A percentile compares a stretch with the other conserved stretches of the same genome.
These are phyloP conservation scores for Isabelozyma rhagii DNA, from an alignment of 805 yeast species.

Conservation along the genomic window DNA sequence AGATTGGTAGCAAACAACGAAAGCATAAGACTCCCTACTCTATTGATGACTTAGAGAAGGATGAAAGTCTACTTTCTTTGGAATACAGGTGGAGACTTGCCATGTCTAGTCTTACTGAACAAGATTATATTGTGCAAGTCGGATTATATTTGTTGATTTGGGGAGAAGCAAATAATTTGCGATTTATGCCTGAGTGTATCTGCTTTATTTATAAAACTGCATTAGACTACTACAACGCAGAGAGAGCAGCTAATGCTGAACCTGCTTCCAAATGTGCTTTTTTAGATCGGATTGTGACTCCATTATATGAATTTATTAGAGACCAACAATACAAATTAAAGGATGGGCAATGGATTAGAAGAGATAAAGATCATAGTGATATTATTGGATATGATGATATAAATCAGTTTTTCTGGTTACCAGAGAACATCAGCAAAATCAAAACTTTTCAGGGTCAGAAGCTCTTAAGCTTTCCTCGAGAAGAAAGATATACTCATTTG, in stretches of 20 bases:
- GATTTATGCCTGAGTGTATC: constrained; percentile 45
- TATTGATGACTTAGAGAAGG: constrained; percentile 15
- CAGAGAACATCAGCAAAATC: constrained; percentile 31
- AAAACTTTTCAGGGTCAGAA: constrained; percentile 27
- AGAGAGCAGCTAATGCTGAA: not conserved
- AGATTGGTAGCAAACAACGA: constrained; percentile 39
- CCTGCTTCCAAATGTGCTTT: constrained; percentile 17
- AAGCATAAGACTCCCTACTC: constrained; percentile 21
- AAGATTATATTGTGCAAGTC: constrained; percentile 62
- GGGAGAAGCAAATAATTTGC: constrained; percentile 74
- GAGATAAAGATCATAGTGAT: constrained; percentile 66
- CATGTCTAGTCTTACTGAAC: constrained; percentile 53
- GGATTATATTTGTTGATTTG: constrained; percentile 63
- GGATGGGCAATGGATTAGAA: constrained; percentile 56
- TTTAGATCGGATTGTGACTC: constrained; percentile 41
- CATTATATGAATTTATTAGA: constrained; percentile 56
- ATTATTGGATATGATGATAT: constrained; percentile 58
- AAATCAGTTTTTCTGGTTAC: constrained; percentile 51
- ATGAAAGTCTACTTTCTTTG: constrained; percentile 12
- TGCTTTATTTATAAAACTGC: constrained; percentile 32
- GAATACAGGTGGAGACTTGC: constrained; percentile 60
- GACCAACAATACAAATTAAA: constrained; percentile 56
- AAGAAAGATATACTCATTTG: constrained; percentile 28
- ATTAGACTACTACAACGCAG: constrained; percentile 17
- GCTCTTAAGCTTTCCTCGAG: constrained; percentile 23